These are phyloP conservation scores for Neurospora cerealis DNA, from an alignment of 495 filamentous ascomycete species.

Conservation along the genomic window DNA sequence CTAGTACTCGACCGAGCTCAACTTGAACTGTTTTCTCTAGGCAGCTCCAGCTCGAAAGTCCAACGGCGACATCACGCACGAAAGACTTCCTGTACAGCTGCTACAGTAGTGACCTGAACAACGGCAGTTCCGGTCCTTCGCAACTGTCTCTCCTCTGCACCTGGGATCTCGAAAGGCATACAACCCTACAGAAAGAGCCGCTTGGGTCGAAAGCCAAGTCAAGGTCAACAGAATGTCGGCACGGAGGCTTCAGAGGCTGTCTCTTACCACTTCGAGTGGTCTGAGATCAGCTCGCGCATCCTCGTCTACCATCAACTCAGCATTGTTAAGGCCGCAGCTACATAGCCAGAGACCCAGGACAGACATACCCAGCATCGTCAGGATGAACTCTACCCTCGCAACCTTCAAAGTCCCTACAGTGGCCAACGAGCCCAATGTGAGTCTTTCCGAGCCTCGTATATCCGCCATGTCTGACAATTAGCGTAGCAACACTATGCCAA, in stretches of 20 bases:
- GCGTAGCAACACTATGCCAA: slow-evolving; percentile 76
- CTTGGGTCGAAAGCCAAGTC: neutral
- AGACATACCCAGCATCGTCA: slow-evolving; percentile 2
- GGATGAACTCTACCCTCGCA: slow-evolving; percentile 40
- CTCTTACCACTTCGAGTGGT: neutral
- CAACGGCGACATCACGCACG: neutral
- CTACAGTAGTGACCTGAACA: neutral
- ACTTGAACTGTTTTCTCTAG: neutral
- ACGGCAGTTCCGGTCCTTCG: neutral
- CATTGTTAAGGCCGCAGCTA: neutral
- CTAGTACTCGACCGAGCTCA: neutral
- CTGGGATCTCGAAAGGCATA: neutral
- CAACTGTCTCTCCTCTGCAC: neutral
- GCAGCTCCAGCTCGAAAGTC: neutral
- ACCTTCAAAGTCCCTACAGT: slow-evolving; percentile 81
- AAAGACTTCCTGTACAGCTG: neutral
- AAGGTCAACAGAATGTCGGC: neutral
- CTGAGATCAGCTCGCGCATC: neutral
- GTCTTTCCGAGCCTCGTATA: slow-evolving; percentile 18
- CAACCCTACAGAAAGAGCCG: neutral
- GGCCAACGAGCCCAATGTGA: slow-evolving; percentile 87
- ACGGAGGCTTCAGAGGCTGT: neutral
- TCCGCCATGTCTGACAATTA: slow-evolving; percentile 11
- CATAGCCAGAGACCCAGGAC: neutral
- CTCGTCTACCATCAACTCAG: neutral